Percentiles rank a stretch among this genome's conserved stretches.
phyloP scores from a whole-genome alignment of 2,329 filamentous ascomycete species.

The Pseudocercospora ulei region DNA sequence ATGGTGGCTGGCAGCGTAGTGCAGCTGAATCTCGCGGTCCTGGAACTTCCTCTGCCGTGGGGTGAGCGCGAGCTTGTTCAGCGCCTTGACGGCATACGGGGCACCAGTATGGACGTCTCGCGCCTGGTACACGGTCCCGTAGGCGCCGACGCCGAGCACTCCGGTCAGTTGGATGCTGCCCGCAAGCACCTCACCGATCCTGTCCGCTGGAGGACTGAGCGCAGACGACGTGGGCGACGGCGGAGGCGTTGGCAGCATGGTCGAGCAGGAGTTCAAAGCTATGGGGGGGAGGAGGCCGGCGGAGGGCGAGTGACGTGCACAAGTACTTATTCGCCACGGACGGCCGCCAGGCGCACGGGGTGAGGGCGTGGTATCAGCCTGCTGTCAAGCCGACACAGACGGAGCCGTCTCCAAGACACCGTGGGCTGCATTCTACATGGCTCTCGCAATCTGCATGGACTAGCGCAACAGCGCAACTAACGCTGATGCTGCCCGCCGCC shows the following conservation, averaged over 20 bases:
- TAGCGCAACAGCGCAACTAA: conserved; percentile 11
- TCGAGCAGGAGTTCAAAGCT: no score
- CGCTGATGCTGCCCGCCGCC: conserved; percentile 14
- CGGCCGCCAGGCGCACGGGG: no score
- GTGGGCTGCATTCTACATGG: conserved; percentile 22
- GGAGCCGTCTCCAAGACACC: conserved; percentile 20
- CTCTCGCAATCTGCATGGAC: conserved; percentile 17
- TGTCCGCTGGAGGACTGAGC: conserved; percentile 59
- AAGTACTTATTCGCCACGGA: no score
- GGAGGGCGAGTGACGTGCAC: no score
- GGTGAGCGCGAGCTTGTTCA: conserved; percentile 90
- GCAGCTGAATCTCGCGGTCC: conserved; percentile 81
- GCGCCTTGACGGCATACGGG: conserved; percentile 88
- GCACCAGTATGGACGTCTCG: conserved; percentile 70
- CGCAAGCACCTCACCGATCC: conserved; percentile 73
- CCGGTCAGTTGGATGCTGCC: conserved; percentile 72
- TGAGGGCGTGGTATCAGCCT: conserved; percentile 9
- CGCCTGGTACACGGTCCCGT: conserved; percentile 90
- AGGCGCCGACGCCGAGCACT: conserved; percentile 86
- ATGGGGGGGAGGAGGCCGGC: no score
- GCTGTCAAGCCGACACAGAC: conserved; percentile 26
- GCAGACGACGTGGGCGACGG: conserved; percentile 38
- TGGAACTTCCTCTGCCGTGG: conserved; percentile 80
- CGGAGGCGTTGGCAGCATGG: conserved; percentile 45
- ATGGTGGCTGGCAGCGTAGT: conserved; percentile 80